Base-by-base conservation (phyloP, 2,329 filamentous ascomycete species). In the Talaromyces sp. region DNA sequence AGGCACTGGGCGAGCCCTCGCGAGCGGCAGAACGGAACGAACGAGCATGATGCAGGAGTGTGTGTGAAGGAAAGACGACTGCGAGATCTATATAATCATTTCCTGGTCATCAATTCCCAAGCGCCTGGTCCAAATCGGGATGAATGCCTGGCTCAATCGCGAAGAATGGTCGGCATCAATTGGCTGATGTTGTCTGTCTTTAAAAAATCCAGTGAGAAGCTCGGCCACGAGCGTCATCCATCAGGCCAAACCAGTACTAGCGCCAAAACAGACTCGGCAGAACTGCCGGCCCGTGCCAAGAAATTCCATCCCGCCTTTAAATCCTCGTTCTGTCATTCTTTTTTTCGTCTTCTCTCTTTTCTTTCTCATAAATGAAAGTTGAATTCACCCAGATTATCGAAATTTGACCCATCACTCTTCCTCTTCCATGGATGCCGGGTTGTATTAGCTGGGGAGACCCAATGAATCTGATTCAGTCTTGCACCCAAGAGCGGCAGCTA, bases 401-500 rank as follows among this genome's bases (percentile, higher is more conserved):
- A 85, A 86, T 87, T 87, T 87, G 86, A 85, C 85, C 80, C 79
- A 76, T 74, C 82, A 81, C 75, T 77, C 25, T 81, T 68, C 68
- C 67, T 69, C 68, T 72, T 74, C 73, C 73, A 80, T 84, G 83
- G 81, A 80, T 82, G 81, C 77, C 76, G 83, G 81, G 86, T 87
- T 89, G 87, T 80, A 82, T 78, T 81, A 80, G 76, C 78, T 81
- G 80, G 81, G 81, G 73, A 83, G 80, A 83, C 74, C 66, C 74
- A 80, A 67, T 75, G 74, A 73, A 72, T 66, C 61, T 68, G 64
- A 70, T 71, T 75, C 73, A 70, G 67, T 78, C 81, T 77, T 78
- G 76, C 78, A 72, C 74, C 78, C 79, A 83, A 83, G 81, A 83
- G 80, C 80, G 74, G 76, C 79, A 76, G 78, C 77, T 72, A 82